Base-by-base conservation (phyloP, 2,329 filamentous ascomycete species). In the Fusarium pilosicola region DNA sequence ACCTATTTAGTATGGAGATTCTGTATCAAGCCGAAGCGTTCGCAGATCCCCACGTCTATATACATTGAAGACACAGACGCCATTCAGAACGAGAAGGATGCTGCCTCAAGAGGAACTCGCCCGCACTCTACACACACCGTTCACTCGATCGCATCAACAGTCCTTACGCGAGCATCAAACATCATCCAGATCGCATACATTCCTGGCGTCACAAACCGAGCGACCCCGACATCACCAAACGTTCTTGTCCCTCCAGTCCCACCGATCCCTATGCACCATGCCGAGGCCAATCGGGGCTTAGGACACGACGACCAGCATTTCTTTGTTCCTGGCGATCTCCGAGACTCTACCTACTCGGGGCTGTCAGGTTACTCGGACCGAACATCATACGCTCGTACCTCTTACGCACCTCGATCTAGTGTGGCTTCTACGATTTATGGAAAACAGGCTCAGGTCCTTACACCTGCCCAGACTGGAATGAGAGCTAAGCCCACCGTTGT, bases 171-270 rank as follows among this genome's bases (percentile, higher is more conserved):
- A 71, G 96, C 96, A 55, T 98, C 96, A 79, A 99, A 99, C 85
- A 96, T 99, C 81, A 99, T 99, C 78, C 96, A 98, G 84, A 99
- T 99, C 83, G 96, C 96, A 63, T 99, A 98, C 83, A 98, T 99
- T 75, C 96, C 96, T 20, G 96, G 96, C 68, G 95, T 98, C 78
- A 98, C 94, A 69, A 98, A 98, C 84, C 90, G 96, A 75, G 95
- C 95, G 18, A 91, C 92, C 13, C 93, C 94, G 10, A 92, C 93
- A n/a, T 96, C 94, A 2, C 94, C 94, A 7, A 91, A 90, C 44
- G 85, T 94, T 26, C 88, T 96, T 57, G 93, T 97, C 9, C 95
- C 95, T n/a, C 96, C 96, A 0, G 95, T 99, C 9, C 96, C 96
- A 46, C 95, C 96, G 22, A 94, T 98, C 70, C 96, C 96, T 52